These are phyloP conservation scores for Porogramme epimiltina DNA, from an alignment of 1,284 basidiomycete genomes.

Conservation along the genomic window DNA sequence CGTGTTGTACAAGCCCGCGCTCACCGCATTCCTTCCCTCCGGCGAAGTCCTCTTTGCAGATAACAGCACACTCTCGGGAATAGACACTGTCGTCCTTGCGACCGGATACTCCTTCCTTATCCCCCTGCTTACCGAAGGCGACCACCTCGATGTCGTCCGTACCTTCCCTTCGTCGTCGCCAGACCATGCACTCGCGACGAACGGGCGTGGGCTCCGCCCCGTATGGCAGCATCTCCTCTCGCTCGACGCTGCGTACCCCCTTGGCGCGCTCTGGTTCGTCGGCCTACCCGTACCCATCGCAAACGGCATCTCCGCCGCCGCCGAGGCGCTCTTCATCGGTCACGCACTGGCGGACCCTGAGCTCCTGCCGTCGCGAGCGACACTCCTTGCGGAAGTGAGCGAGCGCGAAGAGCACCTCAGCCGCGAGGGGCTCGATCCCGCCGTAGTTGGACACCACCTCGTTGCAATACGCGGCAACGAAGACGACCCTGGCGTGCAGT, in stretches of 20 bases:
- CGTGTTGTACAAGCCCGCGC: too few relatives aligned
- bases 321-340: constrained; percentile 49
- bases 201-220: constrained; percentile 56
- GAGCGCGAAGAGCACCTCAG: constrained; percentile 41
- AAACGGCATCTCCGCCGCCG: constrained; percentile 52
- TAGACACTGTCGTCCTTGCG: constrained; percentile 51
- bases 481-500: constrained; percentile 48
- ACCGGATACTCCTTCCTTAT: constrained; percentile 57
- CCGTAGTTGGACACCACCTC: constrained; percentile 49
- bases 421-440: constrained; percentile 47
- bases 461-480: constrained; percentile 43
- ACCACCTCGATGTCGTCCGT: too few relatives aligned
- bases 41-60: constrained; percentile 46
- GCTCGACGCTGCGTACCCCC: constrained; percentile 45
- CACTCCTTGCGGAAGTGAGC: constrained; percentile 44
- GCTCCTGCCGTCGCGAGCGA: constrained; percentile 41
- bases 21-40: too few relatives aligned
- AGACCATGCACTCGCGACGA: constrained; percentile 30
- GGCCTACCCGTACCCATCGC: constrained; percentile 48
- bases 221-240: constrained; percentile 55
- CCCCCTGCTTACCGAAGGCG: constrained; percentile 45
- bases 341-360: constrained; percentile 45
- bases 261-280: constrained; percentile 54
- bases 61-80: constrained; percentile 37
- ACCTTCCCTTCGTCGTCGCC: too few relatives aligned